Evolutionary conservation across 495 filamentous ascomycete species (phyloP).

Genomic region (Pyrenula massariospora): DNA sequence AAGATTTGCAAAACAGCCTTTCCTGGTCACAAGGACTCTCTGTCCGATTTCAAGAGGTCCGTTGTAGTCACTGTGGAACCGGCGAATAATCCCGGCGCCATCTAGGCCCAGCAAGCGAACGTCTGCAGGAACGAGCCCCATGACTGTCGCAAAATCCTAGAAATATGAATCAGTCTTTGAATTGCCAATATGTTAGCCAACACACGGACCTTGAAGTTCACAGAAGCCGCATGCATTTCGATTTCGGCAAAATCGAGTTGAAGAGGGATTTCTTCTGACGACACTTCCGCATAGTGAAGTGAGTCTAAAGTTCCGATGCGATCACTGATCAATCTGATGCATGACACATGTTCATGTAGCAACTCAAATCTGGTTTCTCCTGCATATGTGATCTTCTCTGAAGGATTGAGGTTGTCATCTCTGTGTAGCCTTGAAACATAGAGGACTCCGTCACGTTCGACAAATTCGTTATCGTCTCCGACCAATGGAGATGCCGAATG

Average conservation of each 20-base stretch:
- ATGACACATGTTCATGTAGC: not conserved
- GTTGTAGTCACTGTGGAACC: conserved; percentile 12
- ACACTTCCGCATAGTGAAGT: conserved; percentile 3
- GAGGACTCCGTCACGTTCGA: conserved; percentile 18
- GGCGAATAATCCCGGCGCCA: conserved; percentile 21
- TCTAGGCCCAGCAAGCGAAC: conserved; percentile 21
- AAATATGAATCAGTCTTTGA: conserved; percentile 18
- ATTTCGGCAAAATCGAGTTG: conserved; percentile 13
- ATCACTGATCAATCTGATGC: conserved; percentile 1
- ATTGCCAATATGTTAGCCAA: conserved; percentile 17
- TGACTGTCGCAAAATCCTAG: conserved; percentile 19
- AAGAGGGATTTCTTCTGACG: conserved; percentile 1
- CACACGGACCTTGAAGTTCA: conserved; percentile 20
- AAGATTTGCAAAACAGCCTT: conserved; percentile 20
- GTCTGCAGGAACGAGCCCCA: conserved; percentile 19
- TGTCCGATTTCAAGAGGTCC: conserved; percentile 23
- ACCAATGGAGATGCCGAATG: not conserved
- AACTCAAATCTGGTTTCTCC: not conserved
- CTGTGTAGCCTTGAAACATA: conserved; percentile 13
- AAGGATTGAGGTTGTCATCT: conserved; percentile 7
- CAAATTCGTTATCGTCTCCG: conserved; percentile 16
- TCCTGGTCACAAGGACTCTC: conserved; percentile 19
- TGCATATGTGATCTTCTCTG: not conserved
- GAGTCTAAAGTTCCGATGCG: conserved; percentile 11
- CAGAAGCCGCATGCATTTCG: conserved; percentile 19